These are phyloP conservation scores for Pezicula radicicola DNA, from an alignment of 2,329 filamentous ascomycete genomes.

Conservation along the genomic window DNA sequence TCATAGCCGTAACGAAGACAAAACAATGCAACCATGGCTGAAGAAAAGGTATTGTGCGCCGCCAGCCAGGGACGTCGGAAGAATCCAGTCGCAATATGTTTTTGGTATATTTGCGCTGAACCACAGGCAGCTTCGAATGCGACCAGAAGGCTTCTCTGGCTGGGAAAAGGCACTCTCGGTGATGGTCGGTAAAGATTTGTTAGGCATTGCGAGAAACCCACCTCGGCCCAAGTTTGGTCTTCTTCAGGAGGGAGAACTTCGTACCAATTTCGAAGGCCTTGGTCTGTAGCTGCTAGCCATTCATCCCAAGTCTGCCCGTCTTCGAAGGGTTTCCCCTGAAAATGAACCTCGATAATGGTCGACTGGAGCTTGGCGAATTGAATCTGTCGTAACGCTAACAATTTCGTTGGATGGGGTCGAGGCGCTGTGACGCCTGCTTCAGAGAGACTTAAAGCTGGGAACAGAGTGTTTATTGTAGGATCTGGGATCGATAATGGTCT, in stretches of 20 bases:
- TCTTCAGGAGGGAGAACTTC: too few relatives aligned
- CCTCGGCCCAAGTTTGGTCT: too few relatives aligned
- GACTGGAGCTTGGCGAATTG: conserved; percentile 2
- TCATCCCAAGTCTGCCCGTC: not conserved
- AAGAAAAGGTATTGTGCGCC: not conserved
- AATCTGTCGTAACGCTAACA: conserved; percentile 1
- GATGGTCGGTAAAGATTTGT: not conserved
- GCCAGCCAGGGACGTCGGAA: not conserved
- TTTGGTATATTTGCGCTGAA: not conserved
- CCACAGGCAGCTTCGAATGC: not conserved
- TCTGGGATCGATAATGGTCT: not conserved
- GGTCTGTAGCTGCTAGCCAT: not conserved
- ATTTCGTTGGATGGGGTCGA: not conserved
- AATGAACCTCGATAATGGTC: not conserved
- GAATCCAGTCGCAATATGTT: not conserved
- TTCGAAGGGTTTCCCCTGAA: not conserved
- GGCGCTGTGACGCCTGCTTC: not conserved
- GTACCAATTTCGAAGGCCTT: not conserved
- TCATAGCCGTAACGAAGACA: conserved; percentile 28
- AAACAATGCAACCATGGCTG: conserved; percentile 21
- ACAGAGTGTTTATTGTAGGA: not conserved
- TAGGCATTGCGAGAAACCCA: not conserved
- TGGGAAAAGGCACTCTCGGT: not conserved
- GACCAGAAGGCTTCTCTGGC: not conserved
- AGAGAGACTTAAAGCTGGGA: not conserved